These are phyloP conservation scores for Graphiopsis chlorocephala DNA, from an alignment of 2,329 filamentous ascomycete species.

Conservation along the genomic window DNA sequence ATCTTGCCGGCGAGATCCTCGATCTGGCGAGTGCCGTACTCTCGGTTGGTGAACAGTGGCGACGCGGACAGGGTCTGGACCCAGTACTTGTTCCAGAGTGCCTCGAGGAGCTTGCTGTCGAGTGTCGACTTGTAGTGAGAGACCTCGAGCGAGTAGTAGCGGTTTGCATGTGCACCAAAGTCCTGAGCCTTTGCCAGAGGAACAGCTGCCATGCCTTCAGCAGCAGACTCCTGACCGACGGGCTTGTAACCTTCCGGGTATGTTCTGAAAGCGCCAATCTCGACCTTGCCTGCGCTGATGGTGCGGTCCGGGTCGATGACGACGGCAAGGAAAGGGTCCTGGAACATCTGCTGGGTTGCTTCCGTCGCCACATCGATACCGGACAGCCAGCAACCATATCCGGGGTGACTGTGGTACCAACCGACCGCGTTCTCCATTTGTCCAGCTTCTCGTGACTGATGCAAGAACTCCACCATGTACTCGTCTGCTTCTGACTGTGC, in stretches of 20 bases:
- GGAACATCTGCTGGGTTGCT: constrained; percentile 76
- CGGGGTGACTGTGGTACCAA: constrained; percentile 97
- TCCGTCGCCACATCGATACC: constrained; percentile 95
- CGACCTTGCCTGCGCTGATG: constrained; percentile 89
- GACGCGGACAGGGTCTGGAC: constrained; percentile 91
- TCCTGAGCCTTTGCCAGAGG: constrained; percentile 92
- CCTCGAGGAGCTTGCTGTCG: constrained; percentile 79
- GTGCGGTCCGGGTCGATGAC: constrained; percentile 96
- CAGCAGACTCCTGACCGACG: constrained; percentile 36
- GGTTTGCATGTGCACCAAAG: constrained; percentile 86
- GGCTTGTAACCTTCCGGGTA: constrained; percentile 73
- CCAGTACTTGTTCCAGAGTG: constrained; percentile 99
- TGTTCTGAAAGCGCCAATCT: constrained; percentile 95
- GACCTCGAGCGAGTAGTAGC: constrained; percentile 89
- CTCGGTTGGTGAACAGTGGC: constrained; percentile 85
- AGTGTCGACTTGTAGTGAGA: constrained; percentile 93
- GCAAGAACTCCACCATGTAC: constrained; percentile 87
- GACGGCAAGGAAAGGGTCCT: constrained; percentile 90
- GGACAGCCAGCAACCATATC: constrained; percentile 96
- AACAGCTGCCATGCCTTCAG: constrained; percentile 70
- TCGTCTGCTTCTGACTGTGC: constrained; percentile 94
- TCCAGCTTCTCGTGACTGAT: constrained; percentile 70
- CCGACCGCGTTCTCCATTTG: constrained; percentile 89
- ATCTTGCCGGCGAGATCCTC: constrained; percentile 82
- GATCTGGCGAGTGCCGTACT: constrained; percentile 91